Base-by-base conservation (phyloP, 192 early-diverging fungal genomes). In the Podila epigama region DNA sequence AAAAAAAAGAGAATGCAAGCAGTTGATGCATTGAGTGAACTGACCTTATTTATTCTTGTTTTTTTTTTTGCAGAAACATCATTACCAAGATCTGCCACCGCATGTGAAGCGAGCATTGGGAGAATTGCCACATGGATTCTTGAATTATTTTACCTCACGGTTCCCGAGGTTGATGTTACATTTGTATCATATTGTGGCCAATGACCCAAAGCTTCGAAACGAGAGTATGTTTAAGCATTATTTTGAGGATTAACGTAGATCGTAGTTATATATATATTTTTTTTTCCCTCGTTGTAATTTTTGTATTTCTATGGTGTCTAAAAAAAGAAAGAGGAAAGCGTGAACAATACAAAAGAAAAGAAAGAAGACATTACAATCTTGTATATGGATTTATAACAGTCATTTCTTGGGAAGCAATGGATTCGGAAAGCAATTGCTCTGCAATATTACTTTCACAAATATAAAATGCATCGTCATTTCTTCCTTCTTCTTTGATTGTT, bases 91-190 rank as follows among this genome's bases (percentile, higher is more conserved):
- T 77, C 82, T 97, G 63, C 89, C 94, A 5, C 75, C 79, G 33
- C 82, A 89, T 67, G 91, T 94, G 20, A 89, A 94, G 65, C 82
- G 86, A 40, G 81, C 91, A 2, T 81, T 97, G 28, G 97, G 97
- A 28, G 84, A 92, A 34, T 84, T 94, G 4, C 97, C 97, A 11
- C 91, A 94, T 33, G 94, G 91, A 25, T 98, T 94, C 66, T 68
- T 97, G 66, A 80, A 83, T 52, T 98, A 97, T 70, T 98, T 96
- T 72, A 93, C 94, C 42, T 90, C 92, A 0, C 82, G 93, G 75
- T 98, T 97, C 77, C 97, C 97, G 8, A 85, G 87, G 35, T 73
- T 98, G 55, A 85, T 98, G 65, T 79, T 97, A 53, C 95, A 97
- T 79, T 87, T 92, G 51, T 97, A 96, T 81, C 86, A 93, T 80